Conservation (phyloP, 257 asterid species). For the Solanum virginianum region DNA sequence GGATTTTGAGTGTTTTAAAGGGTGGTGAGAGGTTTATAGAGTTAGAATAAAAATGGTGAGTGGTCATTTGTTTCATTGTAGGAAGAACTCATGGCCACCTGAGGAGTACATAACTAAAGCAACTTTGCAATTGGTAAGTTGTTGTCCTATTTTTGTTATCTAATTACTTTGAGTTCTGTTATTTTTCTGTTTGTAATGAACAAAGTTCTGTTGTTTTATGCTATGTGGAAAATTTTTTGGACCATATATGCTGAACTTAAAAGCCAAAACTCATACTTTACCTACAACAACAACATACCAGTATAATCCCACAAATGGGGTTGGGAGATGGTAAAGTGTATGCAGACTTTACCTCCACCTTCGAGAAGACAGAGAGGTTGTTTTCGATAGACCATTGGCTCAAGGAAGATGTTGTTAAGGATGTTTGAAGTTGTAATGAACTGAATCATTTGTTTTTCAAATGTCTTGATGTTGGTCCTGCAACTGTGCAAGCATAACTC, state of each 20-base stretch:
- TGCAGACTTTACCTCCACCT: background rate
- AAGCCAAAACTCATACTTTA: background rate
- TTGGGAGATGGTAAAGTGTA: background rate
- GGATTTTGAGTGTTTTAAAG: background rate
- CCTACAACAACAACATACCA: background rate
- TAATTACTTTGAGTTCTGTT: background rate
- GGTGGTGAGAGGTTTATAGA: background rate
- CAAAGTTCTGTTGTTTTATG: background rate
- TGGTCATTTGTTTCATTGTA: conserved; percentile 67
- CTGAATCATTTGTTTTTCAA: background rate
- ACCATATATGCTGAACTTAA: background rate
- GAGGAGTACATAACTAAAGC: conserved; percentile 70
- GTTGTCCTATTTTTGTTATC: background rate
- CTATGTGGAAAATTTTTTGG: background rate
- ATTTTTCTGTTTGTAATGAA: background rate
- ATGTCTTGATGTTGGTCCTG: background rate
- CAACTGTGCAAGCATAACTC: background rate
- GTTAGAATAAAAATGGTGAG: conserved; percentile 56
- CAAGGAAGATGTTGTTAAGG: background rate
- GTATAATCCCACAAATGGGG: background rate
- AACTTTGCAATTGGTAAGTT: conserved; percentile 84
- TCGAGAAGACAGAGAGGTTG: background rate
- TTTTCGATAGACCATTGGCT: background rate
- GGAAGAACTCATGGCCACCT: conserved; percentile 97
- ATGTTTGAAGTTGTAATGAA: background rate